phyloP scores from a whole-genome alignment of 495 filamentous ascomycete species.

The Terfezia boudieri region DNA sequence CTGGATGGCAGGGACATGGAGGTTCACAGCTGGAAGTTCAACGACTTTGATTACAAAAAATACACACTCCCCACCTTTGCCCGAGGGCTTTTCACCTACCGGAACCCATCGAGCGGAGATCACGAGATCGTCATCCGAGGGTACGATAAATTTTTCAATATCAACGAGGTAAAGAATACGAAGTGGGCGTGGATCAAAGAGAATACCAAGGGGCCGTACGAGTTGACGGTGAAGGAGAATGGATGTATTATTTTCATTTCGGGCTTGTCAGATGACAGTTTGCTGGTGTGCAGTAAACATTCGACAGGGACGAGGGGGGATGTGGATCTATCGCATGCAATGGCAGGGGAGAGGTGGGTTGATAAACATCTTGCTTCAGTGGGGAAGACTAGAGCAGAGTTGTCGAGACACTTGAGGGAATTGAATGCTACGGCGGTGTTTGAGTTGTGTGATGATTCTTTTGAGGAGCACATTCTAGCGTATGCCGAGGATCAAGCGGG shows the following conservation, averaged over 20 bases:
- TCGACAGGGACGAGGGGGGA: constrained; percentile 62
- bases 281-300: constrained; percentile 95
- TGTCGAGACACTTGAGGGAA: constrained; percentile 48
- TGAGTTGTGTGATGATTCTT: constrained; percentile 85
- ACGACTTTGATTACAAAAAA: constrained; percentile 89
- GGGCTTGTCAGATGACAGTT: constrained; percentile 61
- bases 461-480: constrained; percentile 90
- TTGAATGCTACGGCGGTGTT: constrained; percentile 86
- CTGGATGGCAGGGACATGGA: constrained; percentile 35
- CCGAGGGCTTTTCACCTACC: constrained; percentile 73
- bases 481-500: constrained; percentile 70
- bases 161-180: constrained; percentile 53
- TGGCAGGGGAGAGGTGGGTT: constrained; percentile 64
- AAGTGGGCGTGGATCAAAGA: constrained; percentile 57
- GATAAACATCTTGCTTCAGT: constrained; percentile 52
- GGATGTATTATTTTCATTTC: constrained; percentile 97
- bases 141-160: constrained; percentile 99
- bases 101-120: constrained; percentile 29
- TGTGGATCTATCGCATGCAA: constrained; percentile 51
- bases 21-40: constrained; percentile 85
- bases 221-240: constrained; percentile 92
- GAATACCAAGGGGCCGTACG: constrained; percentile 72
- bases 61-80: constrained; percentile 66
- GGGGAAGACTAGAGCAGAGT: constrained; percentile 52
- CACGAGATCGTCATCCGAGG: constrained; percentile 66